A percentile compares a stretch with the other conserved stretches of the same genome.
Conservation (phyloP, 2,329 filamentous ascomycete species). For the Volutella citrinella region DNA sequence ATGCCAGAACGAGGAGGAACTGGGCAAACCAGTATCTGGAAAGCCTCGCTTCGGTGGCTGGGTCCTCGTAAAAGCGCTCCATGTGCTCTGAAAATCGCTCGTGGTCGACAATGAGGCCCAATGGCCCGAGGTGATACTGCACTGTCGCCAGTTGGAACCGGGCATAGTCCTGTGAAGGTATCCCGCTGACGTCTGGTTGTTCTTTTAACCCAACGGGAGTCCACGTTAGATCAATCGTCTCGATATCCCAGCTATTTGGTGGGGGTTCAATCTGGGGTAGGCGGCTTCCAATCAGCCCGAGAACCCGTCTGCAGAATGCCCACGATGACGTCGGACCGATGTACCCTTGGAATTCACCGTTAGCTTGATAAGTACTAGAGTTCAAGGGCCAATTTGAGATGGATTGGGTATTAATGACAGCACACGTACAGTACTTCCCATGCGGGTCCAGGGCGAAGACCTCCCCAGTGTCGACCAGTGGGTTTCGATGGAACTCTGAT, state of each 20-base stretch:
- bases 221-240: constrained; percentile 5
- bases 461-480: constrained; percentile 1
- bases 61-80: constrained; percentile 6
- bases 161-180: constrained; percentile 6
- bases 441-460: constrained; percentile 4
- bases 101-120: constrained; percentile 6
- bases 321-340: constrained; percentile 11
- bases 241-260: constrained; percentile 5
- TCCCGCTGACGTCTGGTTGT: constrained; percentile 3
- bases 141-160: constrained; percentile 3
- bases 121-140: constrained; percentile 6
- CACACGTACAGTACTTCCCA: constrained; percentile 2
- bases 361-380: no score
- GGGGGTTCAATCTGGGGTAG: constrained; percentile 6
- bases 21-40: constrained; percentile 6
- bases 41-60: not conserved
- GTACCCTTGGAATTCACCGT: no score
- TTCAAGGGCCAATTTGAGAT: no score
- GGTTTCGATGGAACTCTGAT: constrained; percentile 2
- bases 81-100: constrained; percentile 1
- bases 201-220: constrained; percentile 4
- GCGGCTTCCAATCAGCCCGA: constrained; percentile 6
- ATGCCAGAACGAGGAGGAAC: constrained; percentile 8
- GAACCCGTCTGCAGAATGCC: constrained; percentile 9
- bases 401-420: not conserved